Conservation (phyloP, 208 protist genomes). For the Leishmania braziliensis region DNA sequence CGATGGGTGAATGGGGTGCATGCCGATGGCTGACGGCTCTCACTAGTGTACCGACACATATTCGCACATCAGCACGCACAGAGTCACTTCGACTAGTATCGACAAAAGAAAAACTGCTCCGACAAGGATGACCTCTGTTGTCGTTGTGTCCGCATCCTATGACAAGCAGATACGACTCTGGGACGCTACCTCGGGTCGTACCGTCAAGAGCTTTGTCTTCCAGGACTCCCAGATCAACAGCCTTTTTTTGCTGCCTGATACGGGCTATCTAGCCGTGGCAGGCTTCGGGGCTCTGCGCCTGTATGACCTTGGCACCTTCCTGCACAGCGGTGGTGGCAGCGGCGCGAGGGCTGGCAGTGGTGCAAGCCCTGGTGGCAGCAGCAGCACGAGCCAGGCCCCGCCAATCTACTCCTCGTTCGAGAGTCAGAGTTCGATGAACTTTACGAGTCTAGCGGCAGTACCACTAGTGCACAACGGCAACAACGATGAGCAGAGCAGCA, state of each 20-base stretch:
- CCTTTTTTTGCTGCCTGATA: constrained; percentile 58
- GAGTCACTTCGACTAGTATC: too few species aligned
- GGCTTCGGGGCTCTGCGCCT: constrained; percentile 76
- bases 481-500: constrained; percentile 23
- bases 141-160: constrained; percentile 83
- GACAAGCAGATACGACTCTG: constrained; percentile 89
- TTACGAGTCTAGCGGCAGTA: constrained; percentile 79
- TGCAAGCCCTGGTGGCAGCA: not conserved
- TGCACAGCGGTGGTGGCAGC: constrained; percentile 9
- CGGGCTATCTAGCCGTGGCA: constrained; percentile 61
- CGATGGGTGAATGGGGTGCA: not conserved
- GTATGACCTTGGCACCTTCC: constrained; percentile 36
- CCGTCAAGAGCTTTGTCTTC: constrained; percentile 72
- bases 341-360: constrained; percentile 4
- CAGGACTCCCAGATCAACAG: constrained; percentile 84
- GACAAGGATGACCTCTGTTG: constrained; percentile 32
- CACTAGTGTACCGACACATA: not conserved
- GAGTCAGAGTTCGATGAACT: constrained; percentile 77
- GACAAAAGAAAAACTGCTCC: not conserved
- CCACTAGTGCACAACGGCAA: constrained; percentile 31
- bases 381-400: constrained; percentile 37
- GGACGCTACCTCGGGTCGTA: constrained; percentile 73
- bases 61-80: not conserved
- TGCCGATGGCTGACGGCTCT: not conserved
- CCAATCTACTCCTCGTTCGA: constrained; percentile 70